phyloP scores from a whole-genome alignment of 1,284 basidiomycete species.

The Macrocystidia cucumis region DNA sequence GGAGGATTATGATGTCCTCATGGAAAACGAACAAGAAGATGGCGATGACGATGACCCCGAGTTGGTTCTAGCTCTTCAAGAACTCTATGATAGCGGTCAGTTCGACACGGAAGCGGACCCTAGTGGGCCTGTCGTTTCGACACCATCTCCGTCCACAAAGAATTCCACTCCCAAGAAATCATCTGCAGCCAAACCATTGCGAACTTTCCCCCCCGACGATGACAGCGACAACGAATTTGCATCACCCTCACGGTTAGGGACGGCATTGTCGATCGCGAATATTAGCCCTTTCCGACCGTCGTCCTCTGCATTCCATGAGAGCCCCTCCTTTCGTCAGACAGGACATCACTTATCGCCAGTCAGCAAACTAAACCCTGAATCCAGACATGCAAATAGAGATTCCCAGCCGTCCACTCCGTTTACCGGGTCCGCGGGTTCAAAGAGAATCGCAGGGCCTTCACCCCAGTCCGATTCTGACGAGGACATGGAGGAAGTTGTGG shows the following conservation, averaged over 20 bases:
- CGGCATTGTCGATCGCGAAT: constrained; percentile 56
- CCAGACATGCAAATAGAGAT: too few relatives aligned
- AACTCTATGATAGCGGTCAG: constrained; percentile 36
- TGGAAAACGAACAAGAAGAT: too few relatives aligned
- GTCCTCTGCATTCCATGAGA: too few relatives aligned
- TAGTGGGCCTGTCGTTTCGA: constrained; percentile 14
- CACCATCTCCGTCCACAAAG: constrained; percentile 6
- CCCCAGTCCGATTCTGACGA: constrained; percentile 29
- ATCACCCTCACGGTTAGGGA: constrained; percentile 50
- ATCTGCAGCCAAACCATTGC: background rate
- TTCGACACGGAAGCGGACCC: constrained; percentile 3
- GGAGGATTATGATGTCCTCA: constrained; percentile 29
- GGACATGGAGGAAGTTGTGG: constrained; percentile 42
- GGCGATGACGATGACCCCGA: constrained; percentile 39
- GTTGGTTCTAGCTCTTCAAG: constrained; percentile 51
- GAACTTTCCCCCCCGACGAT: constrained; percentile 4
- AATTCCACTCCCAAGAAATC: constrained; percentile 2
- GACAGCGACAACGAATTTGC: constrained; percentile 31
- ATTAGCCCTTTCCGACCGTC: constrained; percentile 30
- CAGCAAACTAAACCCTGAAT: too few relatives aligned
- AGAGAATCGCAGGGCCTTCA: too few relatives aligned
- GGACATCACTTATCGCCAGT: too few relatives aligned
- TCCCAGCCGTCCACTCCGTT: too few relatives aligned
- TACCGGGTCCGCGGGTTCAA: too few relatives aligned
- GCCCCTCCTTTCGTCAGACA: too few relatives aligned